Percentiles rank a stretch among this genome's conserved stretches.
phyloP scores from a whole-genome alignment of 306 rosid genomes.

The Corylus heterophylla region DNA sequence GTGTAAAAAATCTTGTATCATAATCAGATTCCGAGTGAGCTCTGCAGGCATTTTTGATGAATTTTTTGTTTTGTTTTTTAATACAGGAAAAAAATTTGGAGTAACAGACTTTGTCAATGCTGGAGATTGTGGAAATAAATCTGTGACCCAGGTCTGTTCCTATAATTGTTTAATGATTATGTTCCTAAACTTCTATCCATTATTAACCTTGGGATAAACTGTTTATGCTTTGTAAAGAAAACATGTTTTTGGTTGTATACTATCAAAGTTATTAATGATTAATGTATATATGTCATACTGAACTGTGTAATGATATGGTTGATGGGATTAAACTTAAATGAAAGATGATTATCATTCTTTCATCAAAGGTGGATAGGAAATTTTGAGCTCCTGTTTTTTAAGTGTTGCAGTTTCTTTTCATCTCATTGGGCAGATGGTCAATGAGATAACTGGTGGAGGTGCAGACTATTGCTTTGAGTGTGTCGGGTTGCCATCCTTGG shows the following conservation, averaged over 20 bases:
- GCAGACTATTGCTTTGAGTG: conserved; percentile 90
- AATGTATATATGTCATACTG: neutral
- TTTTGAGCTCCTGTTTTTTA: neutral
- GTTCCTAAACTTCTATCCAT: no score
- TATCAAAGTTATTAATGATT: neutral
- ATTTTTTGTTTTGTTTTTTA: neutral
- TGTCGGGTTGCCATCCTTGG: conserved; percentile 71
- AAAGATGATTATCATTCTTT: neutral
- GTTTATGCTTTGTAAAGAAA: neutral
- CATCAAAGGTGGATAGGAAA: neutral
- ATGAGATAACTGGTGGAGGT: conserved; percentile 68
- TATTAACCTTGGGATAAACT: neutral
- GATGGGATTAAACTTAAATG: neutral
- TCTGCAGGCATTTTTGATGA: neutral
- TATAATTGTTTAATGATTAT: neutral
- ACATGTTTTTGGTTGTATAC: neutral
- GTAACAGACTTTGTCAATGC: conserved; percentile 62
- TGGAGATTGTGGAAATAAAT: conserved; percentile 47
- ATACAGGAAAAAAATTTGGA: conserved; percentile 75
- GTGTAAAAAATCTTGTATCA: neutral
- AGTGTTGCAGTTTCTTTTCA: neutral
- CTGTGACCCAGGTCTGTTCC: conserved; percentile 65
- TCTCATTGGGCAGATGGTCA: conserved; percentile 44
- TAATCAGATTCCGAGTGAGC: conserved; percentile 1
- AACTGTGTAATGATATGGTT: neutral